phyloP scores from a whole-genome alignment of 176 grass and related monocot species.

The Tillandsia leiboldiana region DNA sequence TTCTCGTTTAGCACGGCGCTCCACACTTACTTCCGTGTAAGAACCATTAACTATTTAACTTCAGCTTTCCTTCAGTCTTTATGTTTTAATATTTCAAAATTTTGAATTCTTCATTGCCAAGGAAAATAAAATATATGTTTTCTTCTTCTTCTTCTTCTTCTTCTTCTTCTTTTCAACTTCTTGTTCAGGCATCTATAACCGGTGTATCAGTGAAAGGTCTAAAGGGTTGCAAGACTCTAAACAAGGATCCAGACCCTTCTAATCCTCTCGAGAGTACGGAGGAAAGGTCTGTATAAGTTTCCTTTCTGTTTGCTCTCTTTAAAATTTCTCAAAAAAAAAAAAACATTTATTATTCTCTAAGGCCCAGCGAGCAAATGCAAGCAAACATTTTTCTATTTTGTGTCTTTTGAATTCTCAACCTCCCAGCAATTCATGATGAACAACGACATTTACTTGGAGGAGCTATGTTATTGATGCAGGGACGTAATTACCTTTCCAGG shows the following conservation, averaged over 20 bases:
- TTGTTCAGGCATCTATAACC: constrained; percentile 70
- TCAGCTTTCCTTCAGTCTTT: neutral
- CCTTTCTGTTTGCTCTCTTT: constrained; percentile 1
- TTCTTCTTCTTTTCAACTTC: constrained; percentile 3
- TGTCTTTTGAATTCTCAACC: neutral
- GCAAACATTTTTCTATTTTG: neutral
- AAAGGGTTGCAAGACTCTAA: constrained; percentile 72
- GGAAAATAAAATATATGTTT: neutral
- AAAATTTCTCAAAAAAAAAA: constrained; percentile 1
- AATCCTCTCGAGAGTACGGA: constrained; percentile 75
- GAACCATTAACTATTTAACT: constrained; percentile 23
- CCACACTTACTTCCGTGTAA: constrained; percentile 89
- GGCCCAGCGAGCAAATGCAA: neutral
- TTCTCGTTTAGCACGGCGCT: constrained; percentile 80
- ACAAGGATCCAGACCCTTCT: constrained; percentile 86
- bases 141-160: no score
- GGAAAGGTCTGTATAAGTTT: constrained; percentile 52
- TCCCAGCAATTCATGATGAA: neutral
- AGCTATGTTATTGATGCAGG: constrained; percentile 40
- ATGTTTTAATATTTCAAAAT: neutral
- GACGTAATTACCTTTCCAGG: constrained; percentile 73
- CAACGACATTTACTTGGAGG: neutral
- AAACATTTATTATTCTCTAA: neutral
- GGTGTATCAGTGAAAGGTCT: constrained; percentile 81
- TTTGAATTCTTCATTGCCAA: constrained; percentile 3